Conservation (phyloP, 768 basidiomycete genomes). For the Suillus paluster region DNA sequence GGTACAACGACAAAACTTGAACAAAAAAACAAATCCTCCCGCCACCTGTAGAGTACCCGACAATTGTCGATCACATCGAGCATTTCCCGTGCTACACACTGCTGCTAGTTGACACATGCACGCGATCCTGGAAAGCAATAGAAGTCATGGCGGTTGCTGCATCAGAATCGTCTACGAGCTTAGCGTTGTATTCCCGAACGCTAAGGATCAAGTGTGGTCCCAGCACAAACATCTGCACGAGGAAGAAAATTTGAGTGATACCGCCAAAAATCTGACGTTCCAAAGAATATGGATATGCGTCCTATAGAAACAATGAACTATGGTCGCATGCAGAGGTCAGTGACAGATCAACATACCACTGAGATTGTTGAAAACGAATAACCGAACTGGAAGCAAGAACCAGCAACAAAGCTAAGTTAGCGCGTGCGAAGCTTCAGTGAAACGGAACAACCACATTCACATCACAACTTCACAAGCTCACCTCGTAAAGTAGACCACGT, state of each 20-base stretch:
- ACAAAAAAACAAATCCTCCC: too few species aligned
- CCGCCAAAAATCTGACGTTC: neutral
- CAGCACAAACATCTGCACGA: neutral
- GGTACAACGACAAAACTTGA: too few species aligned
- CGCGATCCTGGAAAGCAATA: neutral
- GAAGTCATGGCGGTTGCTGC: neutral
- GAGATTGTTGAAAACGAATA: neutral
- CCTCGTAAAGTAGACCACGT: neutral
- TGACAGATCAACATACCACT: neutral
- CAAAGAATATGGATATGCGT: neutral
- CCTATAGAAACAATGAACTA: too few species aligned
- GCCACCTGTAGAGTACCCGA: too few species aligned
- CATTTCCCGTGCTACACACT: neutral
- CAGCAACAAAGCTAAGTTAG: neutral
- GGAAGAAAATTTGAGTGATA: neutral
- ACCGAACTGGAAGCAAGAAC: neutral
- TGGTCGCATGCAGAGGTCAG: neutral
- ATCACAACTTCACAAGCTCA: neutral
- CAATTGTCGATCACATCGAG: too few species aligned
- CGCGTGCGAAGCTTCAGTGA: neutral
- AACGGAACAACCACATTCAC: neutral
- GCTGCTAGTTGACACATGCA: neutral
- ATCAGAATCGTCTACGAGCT: neutral
- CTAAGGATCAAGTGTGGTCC: neutral
- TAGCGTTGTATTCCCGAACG: neutral